Conservation (phyloP, 352 stramenopile species). For the Phytophthora syringae region DNA sequence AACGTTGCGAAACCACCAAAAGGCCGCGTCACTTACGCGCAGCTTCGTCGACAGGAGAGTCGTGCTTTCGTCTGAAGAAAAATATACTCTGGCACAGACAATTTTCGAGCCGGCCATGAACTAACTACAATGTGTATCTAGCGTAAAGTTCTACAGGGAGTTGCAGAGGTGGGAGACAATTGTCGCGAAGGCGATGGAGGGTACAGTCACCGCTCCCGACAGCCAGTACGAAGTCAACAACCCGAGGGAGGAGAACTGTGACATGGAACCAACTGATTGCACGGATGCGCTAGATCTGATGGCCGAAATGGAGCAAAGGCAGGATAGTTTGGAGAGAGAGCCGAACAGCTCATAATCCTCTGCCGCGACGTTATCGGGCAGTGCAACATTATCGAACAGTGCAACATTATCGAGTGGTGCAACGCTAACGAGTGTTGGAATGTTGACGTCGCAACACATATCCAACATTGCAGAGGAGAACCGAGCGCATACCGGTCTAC, state of each 20-base stretch:
- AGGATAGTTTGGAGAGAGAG: too few species aligned
- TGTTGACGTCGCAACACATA: too few species aligned
- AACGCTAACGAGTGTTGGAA: background rate
- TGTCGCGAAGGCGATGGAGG: background rate
- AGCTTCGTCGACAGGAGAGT: background rate
- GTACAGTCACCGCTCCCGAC: background rate
- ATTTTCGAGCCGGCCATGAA: background rate
- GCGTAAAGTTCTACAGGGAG: background rate
- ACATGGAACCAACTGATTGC: background rate
- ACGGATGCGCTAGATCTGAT: background rate
- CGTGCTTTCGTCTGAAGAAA: background rate
- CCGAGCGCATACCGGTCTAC: too few species aligned
- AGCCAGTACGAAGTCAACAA: background rate
- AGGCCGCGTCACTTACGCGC: background rate
- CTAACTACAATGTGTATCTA: background rate
- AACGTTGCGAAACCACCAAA: background rate
- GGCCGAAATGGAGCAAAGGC: background rate
- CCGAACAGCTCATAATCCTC: too few species aligned
- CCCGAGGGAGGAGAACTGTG: background rate
- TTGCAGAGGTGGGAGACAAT: background rate
- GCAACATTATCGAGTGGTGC: background rate
- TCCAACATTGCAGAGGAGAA: too few species aligned
- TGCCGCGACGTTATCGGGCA: background rate
- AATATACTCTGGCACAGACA: background rate
- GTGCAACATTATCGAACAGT: background rate